Evolutionary conservation across 176 grass and related monocot species (phyloP), one percentile per base, ranked within the genome.

Genomic region (Melocanna baccifera): DNA sequence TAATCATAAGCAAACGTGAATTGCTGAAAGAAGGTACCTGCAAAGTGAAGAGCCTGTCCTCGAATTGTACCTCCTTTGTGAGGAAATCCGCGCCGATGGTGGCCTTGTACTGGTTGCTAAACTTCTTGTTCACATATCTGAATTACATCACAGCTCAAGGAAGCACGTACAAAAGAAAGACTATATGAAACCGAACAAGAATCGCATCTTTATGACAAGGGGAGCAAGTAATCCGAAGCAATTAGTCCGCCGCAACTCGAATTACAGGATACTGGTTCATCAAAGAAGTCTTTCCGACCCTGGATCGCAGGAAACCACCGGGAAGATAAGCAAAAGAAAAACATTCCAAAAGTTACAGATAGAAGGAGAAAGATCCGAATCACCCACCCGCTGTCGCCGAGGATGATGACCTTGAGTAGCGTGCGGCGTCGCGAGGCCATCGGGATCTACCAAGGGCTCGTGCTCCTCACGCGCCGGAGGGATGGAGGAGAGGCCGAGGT

Each of bases 381-480:
- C 22, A 86, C 84, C 32, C 74, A 98, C 96, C 96, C 96, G 87
- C 96, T 98, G 89, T 98, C 93, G 68, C 96, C 96, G 83, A 98
- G 96, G 87, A 98, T 98, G 93, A 98, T 95, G 86, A 98, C 93
- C 83, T 98, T 98, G 81, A 98, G 96, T 18, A 98, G 93, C 62
- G 84, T 96, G 85, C 96, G 88, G 76, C 96, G 83, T 52, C 91
- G 85, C 73, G 89, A 88, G 2, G 96, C 91, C 96, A 98, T 98
- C 46, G 69, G 34, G 89, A 80, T 83, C 69, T 69, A 80, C 85
- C 79, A 78, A 81, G 75, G 6, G 32, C 51, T 56, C 36, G 58
- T 40, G 55, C 81, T 81, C 72, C 50, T 41, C 79, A 50, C 42
- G 75, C 56, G 52, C 26, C 16, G 15, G 73, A 12, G 61, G 18